Evolutionary conservation across 768 basidiomycete genomes (phyloP).

Genomic region (Symmetrospora coprosmae): DNA sequence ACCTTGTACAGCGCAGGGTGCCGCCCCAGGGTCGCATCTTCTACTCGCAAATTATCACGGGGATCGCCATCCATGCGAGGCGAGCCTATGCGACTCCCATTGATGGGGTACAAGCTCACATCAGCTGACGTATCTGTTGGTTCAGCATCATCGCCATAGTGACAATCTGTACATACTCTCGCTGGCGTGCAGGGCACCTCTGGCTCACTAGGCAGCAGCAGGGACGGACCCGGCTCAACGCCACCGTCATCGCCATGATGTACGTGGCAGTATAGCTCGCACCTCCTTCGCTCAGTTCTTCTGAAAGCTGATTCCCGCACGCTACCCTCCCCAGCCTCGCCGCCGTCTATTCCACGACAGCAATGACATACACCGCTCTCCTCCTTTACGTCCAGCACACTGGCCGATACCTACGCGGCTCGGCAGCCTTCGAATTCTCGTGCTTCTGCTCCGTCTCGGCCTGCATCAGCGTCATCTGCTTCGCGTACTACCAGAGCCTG

Average conservation of each 20-base stretch:
- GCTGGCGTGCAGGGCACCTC: background rate
- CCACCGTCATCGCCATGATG: slow-evolving; percentile 1
- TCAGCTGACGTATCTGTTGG: background rate
- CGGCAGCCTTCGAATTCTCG: slow-evolving; percentile 10
- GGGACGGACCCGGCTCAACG: slow-evolving; percentile 2
- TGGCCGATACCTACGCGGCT: background rate
- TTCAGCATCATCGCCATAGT: background rate
- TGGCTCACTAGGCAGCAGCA: slow-evolving; percentile 5
- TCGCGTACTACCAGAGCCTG: slow-evolving; percentile 11
- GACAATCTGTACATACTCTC: background rate
- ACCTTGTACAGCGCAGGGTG: background rate
- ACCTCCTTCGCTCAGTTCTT: background rate
- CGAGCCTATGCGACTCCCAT: background rate
- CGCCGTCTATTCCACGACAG: background rate
- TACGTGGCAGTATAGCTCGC: background rate
- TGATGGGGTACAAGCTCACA: background rate
- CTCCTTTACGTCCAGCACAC: background rate
- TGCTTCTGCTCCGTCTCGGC: background rate
- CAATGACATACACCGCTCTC: background rate
- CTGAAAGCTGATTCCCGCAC: background rate
- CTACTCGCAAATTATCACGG: background rate
- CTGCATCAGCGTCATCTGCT: slow-evolving; percentile 4
- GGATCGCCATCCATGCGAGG: background rate
- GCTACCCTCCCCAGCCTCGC: background rate
- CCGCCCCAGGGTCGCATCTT: slow-evolving; percentile 1